Evolutionary conservation across 768 basidiomycete species (phyloP), one percentile per base, ranked within the genome.

Genomic region (Termitomyces eurrhizus): DNA sequence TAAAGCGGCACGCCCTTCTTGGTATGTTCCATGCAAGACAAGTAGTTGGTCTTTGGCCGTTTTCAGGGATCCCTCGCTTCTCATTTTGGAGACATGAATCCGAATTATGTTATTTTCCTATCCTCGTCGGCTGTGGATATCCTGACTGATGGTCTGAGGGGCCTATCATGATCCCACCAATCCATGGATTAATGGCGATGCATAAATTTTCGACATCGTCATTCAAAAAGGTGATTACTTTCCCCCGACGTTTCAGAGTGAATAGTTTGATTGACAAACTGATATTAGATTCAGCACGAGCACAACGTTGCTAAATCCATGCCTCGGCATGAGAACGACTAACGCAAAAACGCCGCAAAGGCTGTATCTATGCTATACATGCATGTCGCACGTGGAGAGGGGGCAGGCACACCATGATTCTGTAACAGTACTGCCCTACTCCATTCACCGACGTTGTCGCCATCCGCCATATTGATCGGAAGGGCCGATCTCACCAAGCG

Each of bases 371-470:
- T 44, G 41, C 29, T 54, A 29, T 53, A 26, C 41, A 55, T 44
- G 41, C 29, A n/a, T 55, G 18, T n/a, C 11, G 29, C 54, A 55
- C 41, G 54, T 33, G 54, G 54, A 42, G 42, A 55, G 11, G 3
- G 18, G 18, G 7, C 39, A 53, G 41, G 54, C 39, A 54, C 39
- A 21, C n/a, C 32, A 29, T n/a, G 54, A 55, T 44, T 29, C 41
- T 44, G 54, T 3, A 29, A 42, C 32, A 32, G 12, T n/a, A 55
- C 41, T 42, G 53, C 53, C 51, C 35, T 44, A 32, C 41, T 32
- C 54, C 54, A 55, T 55, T 55, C 54, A 55, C 54, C 54, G 54
- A 55, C 42, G 13, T 44, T n/a, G 18, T 41, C 39, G 29, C 18
- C 53, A 13, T 2, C 26, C 26, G 36, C 21, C 37, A 53, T 41